Evolutionary conservation across 2,329 filamentous ascomycete species (phyloP).

Genomic region (Trichophyton equinum): DNA sequence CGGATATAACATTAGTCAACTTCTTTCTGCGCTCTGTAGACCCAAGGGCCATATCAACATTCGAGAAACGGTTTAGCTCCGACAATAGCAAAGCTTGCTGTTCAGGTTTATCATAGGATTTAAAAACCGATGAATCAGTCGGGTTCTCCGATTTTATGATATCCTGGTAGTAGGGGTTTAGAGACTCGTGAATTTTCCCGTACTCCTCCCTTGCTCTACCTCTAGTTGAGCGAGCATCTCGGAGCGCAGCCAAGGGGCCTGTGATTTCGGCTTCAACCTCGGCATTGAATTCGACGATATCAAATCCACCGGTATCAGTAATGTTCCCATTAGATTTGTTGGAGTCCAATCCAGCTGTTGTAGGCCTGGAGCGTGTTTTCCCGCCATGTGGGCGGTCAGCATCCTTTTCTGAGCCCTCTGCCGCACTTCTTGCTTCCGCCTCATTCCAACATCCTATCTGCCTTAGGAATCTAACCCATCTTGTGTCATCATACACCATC

Average conservation of each 20-base stretch:
- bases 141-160: conserved; percentile 57
- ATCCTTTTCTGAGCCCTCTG: conserved; percentile 47
- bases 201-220: conserved; percentile 82
- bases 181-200: conserved; percentile 74
- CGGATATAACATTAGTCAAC: conserved; percentile 58
- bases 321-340: neutral
- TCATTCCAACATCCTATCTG: conserved; percentile 92
- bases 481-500: conserved; percentile 96
- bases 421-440: conserved; percentile 63
- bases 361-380: neutral
- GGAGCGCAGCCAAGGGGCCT: conserved; percentile 53
- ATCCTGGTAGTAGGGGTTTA: conserved; percentile 82
- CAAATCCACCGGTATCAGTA: conserved; percentile 58
- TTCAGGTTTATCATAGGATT: conserved; percentile 75
- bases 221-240: conserved; percentile 61
- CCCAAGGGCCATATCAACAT: conserved; percentile 67
- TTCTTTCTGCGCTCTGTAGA: conserved; percentile 59
- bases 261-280: conserved; percentile 29
- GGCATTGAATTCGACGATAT: conserved; percentile 53
- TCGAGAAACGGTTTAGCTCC: conserved; percentile 65
- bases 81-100: conserved; percentile 80
- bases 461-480: conserved; percentile 79
- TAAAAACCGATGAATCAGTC: conserved; percentile 71
- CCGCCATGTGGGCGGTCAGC: conserved; percentile 27
- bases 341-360: neutral